phyloP scores from a whole-genome alignment of 2,329 filamentous ascomycete genomes.

The Colletotrichum lindemuthianum region DNA sequence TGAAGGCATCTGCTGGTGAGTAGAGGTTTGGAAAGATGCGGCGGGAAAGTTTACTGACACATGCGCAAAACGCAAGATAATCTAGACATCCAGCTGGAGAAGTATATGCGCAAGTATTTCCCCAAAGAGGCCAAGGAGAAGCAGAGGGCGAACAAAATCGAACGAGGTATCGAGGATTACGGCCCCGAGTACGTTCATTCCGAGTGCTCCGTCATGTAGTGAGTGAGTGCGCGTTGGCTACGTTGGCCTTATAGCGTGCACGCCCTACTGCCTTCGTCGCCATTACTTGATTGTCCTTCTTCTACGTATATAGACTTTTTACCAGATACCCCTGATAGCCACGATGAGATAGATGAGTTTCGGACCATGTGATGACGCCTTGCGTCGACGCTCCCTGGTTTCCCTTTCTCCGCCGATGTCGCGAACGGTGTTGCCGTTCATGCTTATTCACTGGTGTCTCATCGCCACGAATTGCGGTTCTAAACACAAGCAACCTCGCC shows the following conservation, averaged over 20 bases:
- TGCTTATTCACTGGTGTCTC: too few relatives aligned
- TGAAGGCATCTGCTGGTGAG: constrained; percentile 74
- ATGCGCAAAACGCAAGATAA: constrained; percentile 59
- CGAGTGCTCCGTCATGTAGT: constrained; percentile 70
- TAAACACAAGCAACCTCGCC: neutral
- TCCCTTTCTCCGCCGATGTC: too few relatives aligned
- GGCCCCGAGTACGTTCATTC: constrained; percentile 71
- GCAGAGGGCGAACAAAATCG: constrained; percentile 76
- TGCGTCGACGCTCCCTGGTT: too few relatives aligned
- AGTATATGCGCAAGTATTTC: constrained; percentile 80
- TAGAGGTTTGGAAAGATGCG: constrained; percentile 1
- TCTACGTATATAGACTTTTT: constrained; percentile 7
- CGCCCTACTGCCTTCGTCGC: too few relatives aligned
- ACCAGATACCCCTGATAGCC: constrained; percentile 29
- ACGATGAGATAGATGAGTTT: neutral
- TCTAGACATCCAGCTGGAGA: constrained; percentile 74
- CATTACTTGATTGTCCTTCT: too few relatives aligned
- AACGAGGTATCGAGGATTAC: constrained; percentile 78
- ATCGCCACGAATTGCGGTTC: too few relatives aligned
- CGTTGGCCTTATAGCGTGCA: too few relatives aligned
- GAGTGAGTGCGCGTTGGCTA: neutral
- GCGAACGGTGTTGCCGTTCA: too few relatives aligned
- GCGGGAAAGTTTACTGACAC: neutral
- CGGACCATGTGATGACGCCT: too few relatives aligned
- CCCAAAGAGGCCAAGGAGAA: constrained; percentile 75